Base-by-base conservation (phyloP, 1,139 yeast genomes). In the Taphrina wiesneri region DNA sequence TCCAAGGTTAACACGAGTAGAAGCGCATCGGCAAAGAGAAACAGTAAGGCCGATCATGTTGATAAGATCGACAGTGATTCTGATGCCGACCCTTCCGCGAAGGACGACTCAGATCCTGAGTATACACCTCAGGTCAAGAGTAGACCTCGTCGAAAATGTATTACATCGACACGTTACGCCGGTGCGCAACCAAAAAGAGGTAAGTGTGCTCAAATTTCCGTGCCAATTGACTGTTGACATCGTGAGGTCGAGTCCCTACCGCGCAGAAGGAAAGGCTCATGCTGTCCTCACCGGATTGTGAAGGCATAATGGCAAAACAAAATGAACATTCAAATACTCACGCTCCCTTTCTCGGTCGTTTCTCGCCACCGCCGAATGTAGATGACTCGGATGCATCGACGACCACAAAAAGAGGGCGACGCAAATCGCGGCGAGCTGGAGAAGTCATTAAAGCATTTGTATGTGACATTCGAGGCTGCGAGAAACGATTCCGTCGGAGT, bases 401-500 rank as follows among this genome's bases (percentile, higher is more conserved):
- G n/a, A 21, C 25, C 36, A 25, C 34, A 9, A 39, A 41, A 15
- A 6, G 23, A 17, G 36, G 34, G 17, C 59, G 41, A 54, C 34
- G 54, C 21, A 36, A 25, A 36, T n/a, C 59, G 32, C 30, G 59
- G 39, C 36, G 41, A 1, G 13, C 46, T 11, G 47, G 59, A 21
- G 49, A 36, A 21, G 34, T 51, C 11, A 25, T 30, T 32, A 60
- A 60, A 23, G 51, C 64, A 1, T 60, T 60, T 25, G 57, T 47
- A 9, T 60, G 64, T 39, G 64, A 60, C 36, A 45, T 51, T 13
- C 34, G 49, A 21, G 64, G 57, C 19, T 67, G 69, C 46, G 61
- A 56, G 64, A 67, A 67, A 56, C 57, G 64, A 66, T 88, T 88
- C 77, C 85, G 86, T 73, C 82, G 95, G 70, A 90, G 86, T 74